These are phyloP conservation scores for Nissolia schottii DNA, from an alignment of 306 rosid species.

Conservation along the genomic window DNA sequence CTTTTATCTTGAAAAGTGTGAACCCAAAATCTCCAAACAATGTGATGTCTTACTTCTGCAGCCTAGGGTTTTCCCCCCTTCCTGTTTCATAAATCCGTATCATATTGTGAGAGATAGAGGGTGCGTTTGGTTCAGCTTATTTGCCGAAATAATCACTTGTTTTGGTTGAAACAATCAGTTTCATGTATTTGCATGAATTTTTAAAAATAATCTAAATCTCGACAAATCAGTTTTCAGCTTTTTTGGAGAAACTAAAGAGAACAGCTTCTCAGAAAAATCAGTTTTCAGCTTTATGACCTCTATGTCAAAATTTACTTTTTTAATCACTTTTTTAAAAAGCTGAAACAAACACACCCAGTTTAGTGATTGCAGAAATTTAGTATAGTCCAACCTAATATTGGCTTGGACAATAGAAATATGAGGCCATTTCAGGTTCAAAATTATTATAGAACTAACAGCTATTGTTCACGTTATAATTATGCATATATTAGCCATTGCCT, in stretches of 20 bases:
- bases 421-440: neutral
- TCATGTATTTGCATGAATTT: no score
- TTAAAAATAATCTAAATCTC: no score
- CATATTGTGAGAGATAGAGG: conserved; percentile 1
- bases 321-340: no score
- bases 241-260: no score
- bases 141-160: no score
- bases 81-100: neutral
- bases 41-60: neutral
- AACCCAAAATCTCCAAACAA: neutral
- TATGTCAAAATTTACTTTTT: no score
- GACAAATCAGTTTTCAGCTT: no score
- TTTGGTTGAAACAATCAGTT: no score
- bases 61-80: neutral
- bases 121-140: no score
- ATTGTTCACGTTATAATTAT: conserved; percentile 2
- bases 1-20: neutral
- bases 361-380: neutral
- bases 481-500: neutral
- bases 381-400: conserved; percentile 6
- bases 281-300: no score
- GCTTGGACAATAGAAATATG: conserved; percentile 4
- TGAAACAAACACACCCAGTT: no score
- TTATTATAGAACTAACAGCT: neutral
- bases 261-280: no score